Percentiles rank a stretch among this genome's conserved stretches.
Conservation (phyloP, 805 yeast species). For the Metschnikowia kunwiensis region DNA sequence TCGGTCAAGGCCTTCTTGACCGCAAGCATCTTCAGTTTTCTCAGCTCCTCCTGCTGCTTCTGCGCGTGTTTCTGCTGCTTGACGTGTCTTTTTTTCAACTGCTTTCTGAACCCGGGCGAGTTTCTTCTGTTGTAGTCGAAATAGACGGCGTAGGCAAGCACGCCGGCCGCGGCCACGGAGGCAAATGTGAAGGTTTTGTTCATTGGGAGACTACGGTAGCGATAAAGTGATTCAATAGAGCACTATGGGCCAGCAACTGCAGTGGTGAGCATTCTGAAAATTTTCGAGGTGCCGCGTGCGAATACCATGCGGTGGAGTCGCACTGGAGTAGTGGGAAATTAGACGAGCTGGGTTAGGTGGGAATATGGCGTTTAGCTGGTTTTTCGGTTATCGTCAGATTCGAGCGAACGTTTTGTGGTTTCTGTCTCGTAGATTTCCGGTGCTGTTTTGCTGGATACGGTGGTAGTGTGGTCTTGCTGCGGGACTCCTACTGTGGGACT, state of each 20-base stretch:
- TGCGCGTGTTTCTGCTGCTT: constrained; percentile 58
- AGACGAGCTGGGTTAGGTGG: too few species aligned
- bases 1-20: constrained; percentile 59
- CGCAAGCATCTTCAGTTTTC: constrained; percentile 56
- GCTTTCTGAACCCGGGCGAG: constrained; percentile 75
- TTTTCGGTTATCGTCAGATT: too few species aligned
- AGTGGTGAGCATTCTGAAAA: constrained; percentile 6
- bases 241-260: neutral
- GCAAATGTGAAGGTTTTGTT: constrained; percentile 32
- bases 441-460: too few species aligned
- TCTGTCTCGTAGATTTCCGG: too few species aligned
- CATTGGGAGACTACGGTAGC: too few species aligned
- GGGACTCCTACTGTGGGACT: too few species aligned
- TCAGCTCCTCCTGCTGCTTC: constrained; percentile 52
- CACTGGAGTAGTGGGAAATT: too few species aligned
- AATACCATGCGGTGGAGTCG: constrained; percentile 3
- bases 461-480: too few species aligned
- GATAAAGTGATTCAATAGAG: neutral
- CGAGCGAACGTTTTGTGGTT: too few species aligned
- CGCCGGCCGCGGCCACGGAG: constrained; percentile 50
- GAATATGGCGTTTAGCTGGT: too few species aligned
- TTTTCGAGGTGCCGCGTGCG: constrained; percentile 14
- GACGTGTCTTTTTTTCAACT: constrained; percentile 60
- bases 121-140: constrained; percentile 91
- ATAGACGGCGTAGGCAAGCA: constrained; percentile 74